Base-by-base conservation (phyloP, 768 basidiomycete genomes). In the Suillus plorans region DNA sequence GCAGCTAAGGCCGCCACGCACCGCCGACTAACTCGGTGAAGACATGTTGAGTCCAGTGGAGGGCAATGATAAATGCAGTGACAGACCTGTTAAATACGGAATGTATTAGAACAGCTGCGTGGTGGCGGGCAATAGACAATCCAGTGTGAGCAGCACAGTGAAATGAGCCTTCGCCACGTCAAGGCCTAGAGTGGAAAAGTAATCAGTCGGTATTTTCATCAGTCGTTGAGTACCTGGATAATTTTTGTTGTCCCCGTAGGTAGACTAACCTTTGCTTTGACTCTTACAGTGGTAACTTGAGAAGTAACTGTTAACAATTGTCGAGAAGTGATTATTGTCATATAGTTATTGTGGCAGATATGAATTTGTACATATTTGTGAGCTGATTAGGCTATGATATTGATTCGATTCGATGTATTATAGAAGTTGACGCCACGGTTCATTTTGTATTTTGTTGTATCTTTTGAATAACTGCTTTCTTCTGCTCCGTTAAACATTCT, bases 401-500 rank as follows among this genome's bases (percentile, higher is more conserved):
- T 31, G 31, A 31, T 31, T 31, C 28, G 58, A 59, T 59, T 42
- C 12, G 58, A 59, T 59, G 18, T 20, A 55, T 34, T 22, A 5
- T 10, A 41, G 39, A 59, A 59, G 25, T 41, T 25, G 18, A 5
- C 53, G 31, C 53, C 31, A 44, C 62, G 53, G 57, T 66, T 63
- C 60, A 66, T 66, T 63, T 60, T 66, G 63, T 66, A 64, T 60
- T 58, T 64, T 63, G 63, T 55, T 65, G 58, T 64, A 58, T 44
- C n/a, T 52, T 57, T 59, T 62, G 28, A 55, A 37, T 49, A 57
- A 36, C 22, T 61, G 44, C 62, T 55, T 41, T 56, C 56, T 47
- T 57, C 64, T 56, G 52, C 61, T 52, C 53, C 20, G 34, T 42
- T 20, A 53, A 28, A 61, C 39, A 50, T 34, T 14, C 36, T 28